Base-by-base conservation (phyloP, 441 rosid species). In the Brassica balearica region DNA sequence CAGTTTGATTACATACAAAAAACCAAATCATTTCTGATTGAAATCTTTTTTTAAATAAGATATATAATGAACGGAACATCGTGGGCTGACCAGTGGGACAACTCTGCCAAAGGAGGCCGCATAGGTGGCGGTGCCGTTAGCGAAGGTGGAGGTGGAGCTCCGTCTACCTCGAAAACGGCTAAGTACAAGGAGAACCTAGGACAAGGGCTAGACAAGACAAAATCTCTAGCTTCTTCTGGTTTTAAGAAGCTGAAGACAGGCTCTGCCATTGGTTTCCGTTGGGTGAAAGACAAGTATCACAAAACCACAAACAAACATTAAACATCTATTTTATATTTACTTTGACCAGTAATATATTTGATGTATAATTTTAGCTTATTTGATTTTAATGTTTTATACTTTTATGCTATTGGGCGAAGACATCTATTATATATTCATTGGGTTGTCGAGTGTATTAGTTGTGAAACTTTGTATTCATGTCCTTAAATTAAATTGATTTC, bases 81-180 rank as follows among this genome's bases (percentile, higher is more conserved):
- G 3, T 51, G 56, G 56, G 56, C 56, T 51, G 56, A 51, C 56
- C 56, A 51, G 56, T 51, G 56, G 56, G 56, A 51, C 56, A 51
- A 51, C 56, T 51, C 56, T 51, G 56, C 56, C 8, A 51, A 51
- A 51, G 56, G 56, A 51, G 56, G 56, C 2, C 56, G 56, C 56
- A 51, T 51, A 51, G 56, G 56, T 15, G 19, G 17, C 56, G 19
- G 56, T n/a, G 56, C 8, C 7, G 19, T 51, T 51, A 51, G 19
- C 56, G 56, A 19, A 51, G 56, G 34, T 1, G 34, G 34, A 29
- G 34, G 56, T 51, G 56, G 56, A 51, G 19, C 56, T 51, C 6
- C 56, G 15, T 51, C 56, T 43, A 43, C 12, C n/a, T 43, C 51
- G 15, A 51, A 51, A 14, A 51, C 19, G 2, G 19, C 8, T 14